Base-by-base conservation (phyloP, 441 rosid genomes). In the Aleurites moluccanus region DNA sequence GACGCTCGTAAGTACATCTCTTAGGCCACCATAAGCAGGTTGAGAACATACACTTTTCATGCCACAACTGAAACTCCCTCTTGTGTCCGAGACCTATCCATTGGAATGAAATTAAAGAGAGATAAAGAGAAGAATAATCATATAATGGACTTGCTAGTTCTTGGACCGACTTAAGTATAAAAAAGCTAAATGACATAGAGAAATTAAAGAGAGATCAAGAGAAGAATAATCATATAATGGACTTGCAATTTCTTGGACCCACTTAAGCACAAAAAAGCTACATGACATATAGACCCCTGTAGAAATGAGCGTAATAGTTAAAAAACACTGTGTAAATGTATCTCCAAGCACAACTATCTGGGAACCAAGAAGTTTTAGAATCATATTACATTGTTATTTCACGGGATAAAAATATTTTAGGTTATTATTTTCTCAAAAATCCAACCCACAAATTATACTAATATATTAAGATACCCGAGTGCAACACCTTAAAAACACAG, bases 21-120 rank as follows among this genome's bases (percentile, higher is more conserved):
- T 89, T 72, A 95, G 81, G 45, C 98, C 95, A 68, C 80, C 76
- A 84, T 91, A 95, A 59, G 87, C 81, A 81, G 90, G 93, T 68
- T 65, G 93, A 52, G 87, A 79, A 70, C 73, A 78, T 3, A 86
- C 63, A 57, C 83, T 80, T 67, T 82, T 82, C 55, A 80, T 68
- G 73, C 89, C 86, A 77, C 69, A 59, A 25, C 77, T 66, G 65
- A 85, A 63, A 73, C 79, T 84, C 73, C 73, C 75, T 75, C 82
- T 78, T 18, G 81, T 78, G 78, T 81, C 91, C 78, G 68, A 78
- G 70, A 95, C 88, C 99, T 95, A 73, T 44, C 67, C 73, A 83
- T 70, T 23, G 45, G 33, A 76, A 44, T 14, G 63, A 61, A 57
- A 73, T 53, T 69, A 64, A 23, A 67, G 56, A 35, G 40, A 38